phyloP scores from a whole-genome alignment of 257 asterid species.

The Leonotis leonurus region DNA sequence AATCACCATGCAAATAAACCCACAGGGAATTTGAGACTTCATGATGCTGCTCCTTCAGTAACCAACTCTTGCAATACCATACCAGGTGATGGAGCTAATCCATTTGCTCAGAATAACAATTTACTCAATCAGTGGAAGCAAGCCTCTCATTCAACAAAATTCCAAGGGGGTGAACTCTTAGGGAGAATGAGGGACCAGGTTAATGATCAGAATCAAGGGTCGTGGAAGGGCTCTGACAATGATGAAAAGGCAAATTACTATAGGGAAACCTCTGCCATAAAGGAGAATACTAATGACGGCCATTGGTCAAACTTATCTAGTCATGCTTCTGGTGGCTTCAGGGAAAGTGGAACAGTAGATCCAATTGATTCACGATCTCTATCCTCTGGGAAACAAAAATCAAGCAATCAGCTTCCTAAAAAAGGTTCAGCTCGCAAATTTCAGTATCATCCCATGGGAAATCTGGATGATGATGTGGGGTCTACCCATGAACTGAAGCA shows the following conservation, averaged over 20 bases:
- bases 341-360: slow-evolving; percentile 47
- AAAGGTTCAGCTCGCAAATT: slow-evolving; percentile 60
- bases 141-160: slow-evolving; percentile 32
- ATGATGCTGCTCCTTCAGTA: slow-evolving; percentile 24
- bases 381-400: slow-evolving; percentile 50
- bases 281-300: slow-evolving; percentile 65
- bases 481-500: slow-evolving; percentile 41
- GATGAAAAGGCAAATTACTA: slow-evolving; percentile 39
- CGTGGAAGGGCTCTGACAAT: slow-evolving; percentile 22
- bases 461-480: slow-evolving; percentile 54
- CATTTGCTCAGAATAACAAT: slow-evolving; percentile 35
- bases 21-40: slow-evolving; percentile 34
- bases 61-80: slow-evolving; percentile 30
- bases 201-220: slow-evolving; percentile 30
- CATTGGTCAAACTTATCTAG: slow-evolving; percentile 50
- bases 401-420: slow-evolving; percentile 39
- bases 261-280: slow-evolving; percentile 39
- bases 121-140: slow-evolving; percentile 57
- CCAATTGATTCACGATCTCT: slow-evolving; percentile 48
- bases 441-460: slow-evolving; percentile 95
- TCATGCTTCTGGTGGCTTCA: slow-evolving; percentile 46
- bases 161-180: slow-evolving; percentile 38
- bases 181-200: slow-evolving; percentile 40
- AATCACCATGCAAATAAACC: slow-evolving; percentile 27
- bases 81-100: slow-evolving; percentile 39